Conservation (phyloP, 176 grass and related monocot species). For the Avena insularis region DNA sequence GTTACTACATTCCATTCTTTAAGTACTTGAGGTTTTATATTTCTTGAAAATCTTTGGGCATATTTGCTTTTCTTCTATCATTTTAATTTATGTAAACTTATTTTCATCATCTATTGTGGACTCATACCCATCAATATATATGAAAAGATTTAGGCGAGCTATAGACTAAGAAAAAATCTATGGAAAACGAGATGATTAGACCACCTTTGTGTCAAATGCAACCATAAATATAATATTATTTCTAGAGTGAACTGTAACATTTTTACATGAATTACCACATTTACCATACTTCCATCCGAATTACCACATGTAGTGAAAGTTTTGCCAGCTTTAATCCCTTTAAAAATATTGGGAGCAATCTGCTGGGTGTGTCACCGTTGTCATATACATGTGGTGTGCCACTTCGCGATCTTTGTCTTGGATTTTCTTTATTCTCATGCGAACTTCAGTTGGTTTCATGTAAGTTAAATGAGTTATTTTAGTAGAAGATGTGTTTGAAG, state of each 20-base stretch:
- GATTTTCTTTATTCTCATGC: too few species aligned
- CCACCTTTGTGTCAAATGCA: background rate
- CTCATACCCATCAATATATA: background rate
- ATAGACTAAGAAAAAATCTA: background rate
- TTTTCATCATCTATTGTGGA: background rate
- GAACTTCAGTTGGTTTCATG: background rate
- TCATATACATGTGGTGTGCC: too few species aligned
- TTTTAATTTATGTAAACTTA: background rate
- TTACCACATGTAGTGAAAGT: too few species aligned
- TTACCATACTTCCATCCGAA: too few species aligned
- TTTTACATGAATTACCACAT: too few species aligned
- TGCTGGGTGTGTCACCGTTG: too few species aligned
- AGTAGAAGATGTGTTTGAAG: background rate
- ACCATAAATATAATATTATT: too few species aligned
- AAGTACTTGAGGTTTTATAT: background rate
- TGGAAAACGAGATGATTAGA: background rate
- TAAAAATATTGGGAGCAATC: too few species aligned
- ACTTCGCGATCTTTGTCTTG: too few species aligned
- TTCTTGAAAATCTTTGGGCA: background rate
- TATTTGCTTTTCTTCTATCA: background rate
- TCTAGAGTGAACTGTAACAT: too few species aligned
- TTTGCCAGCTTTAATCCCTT: too few species aligned
- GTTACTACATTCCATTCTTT: background rate
- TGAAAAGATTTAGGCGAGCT: background rate
- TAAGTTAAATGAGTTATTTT: background rate